Conservation (phyloP, 2,329 filamentous ascomycete species). For the Trichoderma sp. region DNA sequence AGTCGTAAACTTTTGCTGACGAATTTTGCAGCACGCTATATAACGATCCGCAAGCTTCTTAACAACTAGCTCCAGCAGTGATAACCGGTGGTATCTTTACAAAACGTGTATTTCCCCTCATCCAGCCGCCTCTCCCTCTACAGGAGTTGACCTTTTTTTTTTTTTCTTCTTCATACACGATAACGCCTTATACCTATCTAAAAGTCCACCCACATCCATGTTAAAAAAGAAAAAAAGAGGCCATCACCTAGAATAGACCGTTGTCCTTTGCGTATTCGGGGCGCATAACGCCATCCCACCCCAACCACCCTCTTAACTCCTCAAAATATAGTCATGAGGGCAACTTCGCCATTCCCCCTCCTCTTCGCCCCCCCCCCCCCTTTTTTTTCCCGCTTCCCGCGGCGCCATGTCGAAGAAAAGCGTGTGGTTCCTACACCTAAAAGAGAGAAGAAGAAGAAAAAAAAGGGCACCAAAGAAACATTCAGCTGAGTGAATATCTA, state of each 20-base stretch:
- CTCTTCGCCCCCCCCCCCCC: not conserved
- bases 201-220: not conserved
- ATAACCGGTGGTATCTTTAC: not conserved
- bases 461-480: not conserved
- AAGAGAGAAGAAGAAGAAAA: too few species aligned
- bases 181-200: not conserved
- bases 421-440: not conserved
- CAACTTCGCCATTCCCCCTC: not conserved
- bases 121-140: not conserved
- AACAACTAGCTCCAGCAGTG: not conserved
- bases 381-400: not conserved
- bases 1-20: not conserved
- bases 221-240: too few species aligned
- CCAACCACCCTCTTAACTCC: not conserved
- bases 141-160: not conserved
- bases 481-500: not conserved
- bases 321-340: not conserved
- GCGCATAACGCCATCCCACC: conserved; percentile 1
- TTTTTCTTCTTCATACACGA: not conserved
- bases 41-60: not conserved
- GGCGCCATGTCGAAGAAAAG: not conserved
- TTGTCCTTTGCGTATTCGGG: not conserved
- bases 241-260: not conserved
- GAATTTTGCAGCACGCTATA: not conserved
- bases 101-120: not conserved